Percentiles rank a stretch among this genome's conserved stretches.
phyloP scores from a whole-genome alignment of 2,329 filamentous ascomycete species.

The Xylaria hypoxylon region DNA sequence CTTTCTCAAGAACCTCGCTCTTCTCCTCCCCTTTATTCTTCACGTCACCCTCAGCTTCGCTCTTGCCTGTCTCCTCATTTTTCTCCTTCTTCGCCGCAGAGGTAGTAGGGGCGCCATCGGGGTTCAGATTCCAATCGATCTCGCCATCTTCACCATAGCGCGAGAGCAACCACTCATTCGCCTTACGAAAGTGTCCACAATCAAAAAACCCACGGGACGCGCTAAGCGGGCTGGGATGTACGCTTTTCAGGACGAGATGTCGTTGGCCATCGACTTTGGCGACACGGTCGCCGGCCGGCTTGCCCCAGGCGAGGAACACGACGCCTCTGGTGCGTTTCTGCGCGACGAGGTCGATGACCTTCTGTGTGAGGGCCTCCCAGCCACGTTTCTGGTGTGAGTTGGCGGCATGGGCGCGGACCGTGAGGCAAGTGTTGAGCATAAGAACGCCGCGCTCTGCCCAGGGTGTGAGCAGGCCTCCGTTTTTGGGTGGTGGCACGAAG shows the following conservation, averaged over 20 bases:
- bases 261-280: constrained; percentile 75
- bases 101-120: constrained; percentile 48
- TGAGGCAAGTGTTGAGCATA: constrained; percentile 93
- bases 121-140: constrained; percentile 83
- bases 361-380: constrained; percentile 94
- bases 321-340: constrained; percentile 82
- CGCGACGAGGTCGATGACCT: constrained; percentile 87
- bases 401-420: constrained; percentile 88
- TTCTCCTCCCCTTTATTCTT: constrained; percentile 45
- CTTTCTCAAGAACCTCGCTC: constrained; percentile 47
- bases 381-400: constrained; percentile 87
- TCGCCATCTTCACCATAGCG: constrained; percentile 83
- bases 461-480: constrained; percentile 84
- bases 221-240: constrained; percentile 94
- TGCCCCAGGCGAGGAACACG: constrained; percentile 95
- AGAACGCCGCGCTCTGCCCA: constrained; percentile 96
- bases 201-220: constrained; percentile 85
- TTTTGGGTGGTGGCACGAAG: constrained; percentile 80
- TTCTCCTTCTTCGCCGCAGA: constrained; percentile 40
- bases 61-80: constrained; percentile 38
- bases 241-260: constrained; percentile 86
- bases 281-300: constrained; percentile 83
- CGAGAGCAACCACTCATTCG: constrained; percentile 84
- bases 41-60: constrained; percentile 37
- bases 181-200: constrained; percentile 82